phyloP scores from a whole-genome alignment of 2,329 filamentous ascomycete species.

The Lachnellula hyalina region DNA sequence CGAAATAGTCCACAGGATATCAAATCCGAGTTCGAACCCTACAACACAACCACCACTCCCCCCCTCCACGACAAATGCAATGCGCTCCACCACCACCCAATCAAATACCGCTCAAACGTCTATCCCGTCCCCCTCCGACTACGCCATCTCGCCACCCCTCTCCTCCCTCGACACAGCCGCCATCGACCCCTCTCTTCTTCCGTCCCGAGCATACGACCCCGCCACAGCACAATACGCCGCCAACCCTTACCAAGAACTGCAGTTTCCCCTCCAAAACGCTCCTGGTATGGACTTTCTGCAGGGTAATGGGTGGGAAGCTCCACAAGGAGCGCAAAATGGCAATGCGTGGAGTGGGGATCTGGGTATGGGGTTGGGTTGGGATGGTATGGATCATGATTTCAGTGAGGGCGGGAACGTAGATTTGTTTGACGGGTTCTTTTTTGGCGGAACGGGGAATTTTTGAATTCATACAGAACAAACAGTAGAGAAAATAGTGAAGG shows the following conservation, averaged over 20 bases:
- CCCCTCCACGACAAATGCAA: conserved; percentile 1
- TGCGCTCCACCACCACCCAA: neutral
- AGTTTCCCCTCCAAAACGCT: conserved; percentile 23
- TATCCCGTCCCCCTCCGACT: conserved; percentile 15
- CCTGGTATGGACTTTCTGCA: conserved; percentile 27
- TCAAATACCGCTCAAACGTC: conserved; percentile 4
- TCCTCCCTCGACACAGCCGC: conserved; percentile 22
- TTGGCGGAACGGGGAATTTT: conserved; percentile 35
- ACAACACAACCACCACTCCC: conserved; percentile 1
- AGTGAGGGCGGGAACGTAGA: conserved; percentile 33
- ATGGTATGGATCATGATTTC: conserved; percentile 24
- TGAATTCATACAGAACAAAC: neutral
- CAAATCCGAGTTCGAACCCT: conserved; percentile 19
- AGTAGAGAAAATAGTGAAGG: too few relatives aligned
- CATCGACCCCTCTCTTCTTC: conserved; percentile 28
- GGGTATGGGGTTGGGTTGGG: conserved; percentile 19
- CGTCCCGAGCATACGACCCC: conserved; percentile 10
- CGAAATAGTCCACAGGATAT: conserved; percentile 2
- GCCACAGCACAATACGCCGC: neutral
- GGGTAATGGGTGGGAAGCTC: conserved; percentile 14
- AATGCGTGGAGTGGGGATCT: conserved; percentile 16
- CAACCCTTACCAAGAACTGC: conserved; percentile 12
- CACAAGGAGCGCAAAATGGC: conserved; percentile 8
- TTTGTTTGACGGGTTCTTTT: conserved; percentile 51
- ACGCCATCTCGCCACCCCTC: conserved; percentile 24